Conservation (phyloP, 805 yeast genomes). For the Kuraishia floccosa region DNA sequence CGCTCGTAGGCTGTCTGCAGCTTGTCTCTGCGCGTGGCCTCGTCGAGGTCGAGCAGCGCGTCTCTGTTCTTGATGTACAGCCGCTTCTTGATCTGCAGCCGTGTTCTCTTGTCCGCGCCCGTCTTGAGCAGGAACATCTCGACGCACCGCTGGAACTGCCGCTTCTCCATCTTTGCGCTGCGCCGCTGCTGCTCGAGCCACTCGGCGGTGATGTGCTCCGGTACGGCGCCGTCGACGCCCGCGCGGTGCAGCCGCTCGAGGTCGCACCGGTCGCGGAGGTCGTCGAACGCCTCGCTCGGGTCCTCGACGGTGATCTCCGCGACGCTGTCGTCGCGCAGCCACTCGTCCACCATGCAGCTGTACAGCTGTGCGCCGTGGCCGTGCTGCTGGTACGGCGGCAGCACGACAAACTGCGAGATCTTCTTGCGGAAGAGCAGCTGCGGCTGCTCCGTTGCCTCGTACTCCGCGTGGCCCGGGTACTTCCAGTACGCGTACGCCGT, state of each 20-base stretch:
- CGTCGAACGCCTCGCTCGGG: constrained; percentile 89
- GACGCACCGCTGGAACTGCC: constrained; percentile 67
- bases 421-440: constrained; percentile 42
- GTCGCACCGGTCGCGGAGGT: constrained; percentile 77
- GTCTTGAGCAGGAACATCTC: constrained; percentile 55
- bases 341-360: constrained; percentile 35
- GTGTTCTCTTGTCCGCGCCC: constrained; percentile 23
- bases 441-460: constrained; percentile 28
- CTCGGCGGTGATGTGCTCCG: constrained; percentile 8
- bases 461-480: constrained; percentile 41
- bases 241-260: constrained; percentile 32
- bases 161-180: constrained; percentile 49
- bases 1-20: constrained; percentile 64
- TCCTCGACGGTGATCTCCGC: constrained; percentile 84
- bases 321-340: constrained; percentile 42
- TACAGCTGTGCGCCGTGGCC: constrained; percentile 68
- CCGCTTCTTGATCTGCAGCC: constrained; percentile 63
- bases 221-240: constrained; percentile 16
- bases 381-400: constrained; percentile 75
- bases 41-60: constrained; percentile 56
- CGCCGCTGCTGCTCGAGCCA: constrained; percentile 30
- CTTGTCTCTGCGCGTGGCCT: constrained; percentile 54
- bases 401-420: constrained; percentile 75
- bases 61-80: constrained; percentile 73
- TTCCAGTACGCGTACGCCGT: constrained; percentile 82